These are phyloP conservation scores for Rhodosporidiobolus sp. DNA, from an alignment of 768 basidiomycete genomes.

Conservation along the genomic window DNA sequence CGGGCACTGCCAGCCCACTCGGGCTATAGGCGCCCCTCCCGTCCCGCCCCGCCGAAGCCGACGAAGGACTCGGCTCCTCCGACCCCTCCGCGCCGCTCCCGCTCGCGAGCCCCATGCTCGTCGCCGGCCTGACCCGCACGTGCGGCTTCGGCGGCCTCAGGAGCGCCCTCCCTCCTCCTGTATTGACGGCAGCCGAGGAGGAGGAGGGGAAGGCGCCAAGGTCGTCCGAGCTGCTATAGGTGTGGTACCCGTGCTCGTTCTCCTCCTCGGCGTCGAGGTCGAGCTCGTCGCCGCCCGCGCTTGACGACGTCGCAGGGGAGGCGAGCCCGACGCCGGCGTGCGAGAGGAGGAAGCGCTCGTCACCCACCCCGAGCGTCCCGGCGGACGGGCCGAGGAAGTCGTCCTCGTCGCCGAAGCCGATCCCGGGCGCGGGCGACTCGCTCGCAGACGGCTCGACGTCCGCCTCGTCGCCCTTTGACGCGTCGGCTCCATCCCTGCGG, in stretches of 20 bases:
- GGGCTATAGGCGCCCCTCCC: too few relatives aligned
- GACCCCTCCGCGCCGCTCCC: neutral
- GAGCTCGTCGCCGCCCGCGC: neutral
- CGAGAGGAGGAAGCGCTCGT: too few relatives aligned
- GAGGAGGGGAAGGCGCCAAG: neutral
- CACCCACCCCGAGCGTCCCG: too few relatives aligned
- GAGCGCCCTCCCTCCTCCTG: neutral
- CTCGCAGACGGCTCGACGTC: neutral
- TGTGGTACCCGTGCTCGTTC: constrained; percentile 9
- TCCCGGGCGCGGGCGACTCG: too few relatives aligned
- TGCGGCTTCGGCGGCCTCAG: constrained; percentile 19
- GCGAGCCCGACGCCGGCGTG: too few relatives aligned
- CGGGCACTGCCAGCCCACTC: neutral
- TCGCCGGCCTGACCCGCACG: constrained; percentile 10
- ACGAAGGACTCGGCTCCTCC: neutral
- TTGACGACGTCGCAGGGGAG: neutral
- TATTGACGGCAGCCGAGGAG: neutral
- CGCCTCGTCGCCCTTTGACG: neutral
- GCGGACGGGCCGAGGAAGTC: too few relatives aligned
- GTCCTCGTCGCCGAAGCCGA: neutral
- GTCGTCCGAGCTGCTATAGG: constrained; percentile 23
- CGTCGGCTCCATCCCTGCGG: neutral
- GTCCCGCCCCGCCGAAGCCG: neutral
- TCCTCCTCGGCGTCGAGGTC: neutral
- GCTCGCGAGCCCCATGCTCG: constrained; percentile 11